Evolutionary conservation across 2,329 filamentous ascomycete genomes (phyloP), one percentile per base, ranked within the genome.

Genomic region (Calonectria pauciramosa): DNA sequence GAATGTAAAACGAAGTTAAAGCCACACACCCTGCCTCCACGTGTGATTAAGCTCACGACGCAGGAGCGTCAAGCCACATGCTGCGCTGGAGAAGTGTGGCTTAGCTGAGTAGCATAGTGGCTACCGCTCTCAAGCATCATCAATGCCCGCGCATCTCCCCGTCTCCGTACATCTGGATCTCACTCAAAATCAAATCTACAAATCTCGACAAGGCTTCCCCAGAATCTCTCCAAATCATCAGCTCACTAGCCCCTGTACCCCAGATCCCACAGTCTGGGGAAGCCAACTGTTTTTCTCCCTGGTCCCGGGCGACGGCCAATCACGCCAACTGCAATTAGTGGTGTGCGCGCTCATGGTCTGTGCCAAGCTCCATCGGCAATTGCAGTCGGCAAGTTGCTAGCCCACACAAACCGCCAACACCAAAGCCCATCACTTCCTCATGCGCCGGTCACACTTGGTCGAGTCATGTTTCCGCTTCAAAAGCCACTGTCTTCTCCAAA

Each of bases 361-460:
- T 80, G 78, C 79, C 78, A 78, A 76, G 77, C 56, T 44, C 30
- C 30, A 32, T 80, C 79, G 79, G 79, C 79, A 80, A 70, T 81
- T 80, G 72, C 59, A 76, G 78, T 80, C 79, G 79, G 79, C 79
- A 80, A 80, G 44, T 70, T 44, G 26, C 28, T 26, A 16, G 34
- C 34, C 20, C 32, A 26, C 32, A 28, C 30, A 60, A 47, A 59
- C 44, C 67, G 49, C 23, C 38, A 51, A 41, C 34, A 56, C 34
- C 49, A 59, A 38, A 18, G 14, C 11, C 34, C 11, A 38, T 56
- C 34, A 44, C 36, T 34, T 47, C 16, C 23, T 32, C 44, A 34
- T 38, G 20, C 56, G 56, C 23, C 36, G 23, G 56, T 41, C 5
- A 26, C 56, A 63, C 56, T 28, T 63, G 23, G n/a, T n/a, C 34